Base-by-base conservation (phyloP, 2,329 filamentous ascomycete species). In the Diaporthe destruens region DNA sequence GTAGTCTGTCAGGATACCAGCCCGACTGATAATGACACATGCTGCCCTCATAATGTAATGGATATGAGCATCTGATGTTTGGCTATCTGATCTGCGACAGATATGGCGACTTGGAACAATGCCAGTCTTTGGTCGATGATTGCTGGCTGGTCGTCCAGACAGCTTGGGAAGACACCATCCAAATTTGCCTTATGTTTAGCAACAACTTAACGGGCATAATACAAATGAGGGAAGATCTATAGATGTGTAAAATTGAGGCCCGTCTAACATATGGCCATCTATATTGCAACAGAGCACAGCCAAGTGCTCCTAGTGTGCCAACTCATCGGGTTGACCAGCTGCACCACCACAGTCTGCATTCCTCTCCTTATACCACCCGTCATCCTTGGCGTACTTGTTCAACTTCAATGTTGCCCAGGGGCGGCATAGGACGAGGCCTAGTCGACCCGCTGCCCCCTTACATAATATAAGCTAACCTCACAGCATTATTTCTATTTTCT, bases 291-390 rank as follows among this genome's bases (percentile, higher is more conserved):
- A 3, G 29, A 44, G 44, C 44, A 20, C 20, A 51, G 44, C 20
- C 34, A 51, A 51, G 11, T 34, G 36, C 12, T 34, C 20, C n/a
- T 51, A 65, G 59, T 18, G 42, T 51, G 3, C 59, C 44, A 20
- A 12, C 29, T 20, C 11, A 14, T 32, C 51, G 44, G 59, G 59
- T 36, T 8, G 4, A 65, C 1, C 3, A 51, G 7, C 6, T 25
- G 12, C 59, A 65, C 44, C 49, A 44, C 59, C 59, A 65, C 59
- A 36, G 20, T 25, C 1, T 59, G 29, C 16, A n/a, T n/a, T n/a
- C n/a, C n/a, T n/a, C n/a, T n/a, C n/a, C n/a, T n/a, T n/a, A 49
- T 44, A 65, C 44, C 29, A 29, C 44, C n/a, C 6, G 12, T 36
- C 59, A 65, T 65, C 59, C 44, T 36, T 51, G 29, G 59, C 7